Conservation (phyloP, 140 eudicot genomes). For the Ambrosia hybrid region DNA sequence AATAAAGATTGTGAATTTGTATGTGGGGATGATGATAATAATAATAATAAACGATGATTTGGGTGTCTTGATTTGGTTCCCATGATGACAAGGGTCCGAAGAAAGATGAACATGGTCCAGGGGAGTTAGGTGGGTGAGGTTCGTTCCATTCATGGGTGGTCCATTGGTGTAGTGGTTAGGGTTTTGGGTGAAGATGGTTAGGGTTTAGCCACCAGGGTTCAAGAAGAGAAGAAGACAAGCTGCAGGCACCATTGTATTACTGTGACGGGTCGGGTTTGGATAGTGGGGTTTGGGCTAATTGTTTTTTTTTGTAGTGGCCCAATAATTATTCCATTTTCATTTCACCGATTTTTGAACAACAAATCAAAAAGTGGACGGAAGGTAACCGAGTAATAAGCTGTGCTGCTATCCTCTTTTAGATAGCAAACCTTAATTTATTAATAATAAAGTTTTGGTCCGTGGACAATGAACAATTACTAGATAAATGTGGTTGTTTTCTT, state of each 20-base stretch:
- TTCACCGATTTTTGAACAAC: too few species aligned
- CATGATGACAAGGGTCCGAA: conserved; percentile 38
- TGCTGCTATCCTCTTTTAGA: too few species aligned
- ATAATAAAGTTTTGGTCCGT: too few species aligned
- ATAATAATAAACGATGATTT: conserved; percentile 38
- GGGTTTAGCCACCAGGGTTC: conserved; percentile 51
- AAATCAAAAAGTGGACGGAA: too few species aligned
- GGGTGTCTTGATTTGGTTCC: conserved; percentile 37
- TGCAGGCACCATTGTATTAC: conserved; percentile 22
- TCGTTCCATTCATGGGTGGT: conserved; percentile 35
- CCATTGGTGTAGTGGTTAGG: conserved; percentile 2
- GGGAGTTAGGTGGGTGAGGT: conserved; percentile 20
- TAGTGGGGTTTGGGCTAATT: neutral
- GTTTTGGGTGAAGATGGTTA: conserved; percentile 25
- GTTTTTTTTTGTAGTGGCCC: too few species aligned
- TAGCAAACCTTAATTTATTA: too few species aligned
- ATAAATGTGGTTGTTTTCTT: too few species aligned
- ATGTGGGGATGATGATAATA: conserved; percentile 20
- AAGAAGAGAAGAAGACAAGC: conserved; percentile 38
- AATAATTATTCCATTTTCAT: too few species aligned
- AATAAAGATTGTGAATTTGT: neutral
- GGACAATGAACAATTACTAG: too few species aligned
- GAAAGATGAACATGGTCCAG: conserved; percentile 49
- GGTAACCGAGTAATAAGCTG: too few species aligned
- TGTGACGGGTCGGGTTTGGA: conserved; percentile 26